A percentile compares a stretch with the other conserved stretches of the same genome.
phyloP scores from a whole-genome alignment of 2,329 filamentous ascomycete genomes.

The Ceratocystis ficicola region DNA sequence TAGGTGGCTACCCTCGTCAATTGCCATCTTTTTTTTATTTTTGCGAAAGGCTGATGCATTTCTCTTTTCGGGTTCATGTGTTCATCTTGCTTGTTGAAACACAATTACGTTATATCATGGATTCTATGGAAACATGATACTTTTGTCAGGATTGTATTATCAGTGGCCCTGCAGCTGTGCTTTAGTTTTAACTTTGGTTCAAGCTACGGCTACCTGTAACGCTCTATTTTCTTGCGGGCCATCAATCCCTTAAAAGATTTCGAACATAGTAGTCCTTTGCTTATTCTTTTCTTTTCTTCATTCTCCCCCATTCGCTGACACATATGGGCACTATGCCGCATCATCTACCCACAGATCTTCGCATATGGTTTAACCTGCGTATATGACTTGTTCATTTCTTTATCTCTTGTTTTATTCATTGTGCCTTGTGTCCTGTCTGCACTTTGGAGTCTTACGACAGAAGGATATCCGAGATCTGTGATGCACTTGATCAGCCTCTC shows the following conservation, averaged over 20 bases:
- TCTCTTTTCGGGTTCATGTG: neutral
- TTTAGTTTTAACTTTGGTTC: neutral
- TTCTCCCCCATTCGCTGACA: conserved; percentile 24
- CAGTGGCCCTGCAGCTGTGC: neutral
- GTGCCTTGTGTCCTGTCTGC: neutral
- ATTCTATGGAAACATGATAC: neutral
- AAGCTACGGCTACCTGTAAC: neutral
- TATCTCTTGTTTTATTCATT: neutral
- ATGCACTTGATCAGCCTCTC: neutral
- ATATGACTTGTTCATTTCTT: conserved; percentile 10
- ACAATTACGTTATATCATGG: neutral
- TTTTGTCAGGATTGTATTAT: neutral
- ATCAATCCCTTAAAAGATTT: neutral
- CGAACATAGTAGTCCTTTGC: conserved; percentile 1
- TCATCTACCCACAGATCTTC: conserved; percentile 5
- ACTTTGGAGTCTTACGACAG: neutral
- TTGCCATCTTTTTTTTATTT: neutral
- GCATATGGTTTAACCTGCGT: neutral
- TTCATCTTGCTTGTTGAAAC: neutral
- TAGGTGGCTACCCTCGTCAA: neutral
- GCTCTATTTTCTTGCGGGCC: neutral
- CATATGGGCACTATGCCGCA: conserved; percentile 36
- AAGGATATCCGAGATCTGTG: conserved; percentile 3
- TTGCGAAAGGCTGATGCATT: neutral
- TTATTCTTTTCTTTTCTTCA: neutral